phyloP scores from a whole-genome alignment of 2,329 filamentous ascomycete species.

The Teratosphaeria destructans region DNA sequence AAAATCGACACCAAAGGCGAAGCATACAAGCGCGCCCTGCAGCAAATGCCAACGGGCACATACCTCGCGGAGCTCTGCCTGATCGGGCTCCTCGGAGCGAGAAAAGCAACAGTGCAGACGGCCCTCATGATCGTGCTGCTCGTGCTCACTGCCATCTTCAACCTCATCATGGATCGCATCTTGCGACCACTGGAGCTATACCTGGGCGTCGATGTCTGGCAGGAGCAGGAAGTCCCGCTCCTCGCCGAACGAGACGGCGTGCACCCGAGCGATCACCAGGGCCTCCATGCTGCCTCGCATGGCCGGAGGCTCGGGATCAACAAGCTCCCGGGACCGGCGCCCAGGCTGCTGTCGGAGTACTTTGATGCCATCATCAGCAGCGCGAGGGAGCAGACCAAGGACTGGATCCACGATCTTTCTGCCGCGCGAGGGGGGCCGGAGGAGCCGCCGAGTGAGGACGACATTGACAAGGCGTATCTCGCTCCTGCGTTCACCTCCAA shows the following conservation, averaged over 20 bases:
- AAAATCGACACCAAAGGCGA: constrained; percentile 39
- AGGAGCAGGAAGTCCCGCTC: constrained; percentile 19
- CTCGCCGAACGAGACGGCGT: constrained; percentile 21
- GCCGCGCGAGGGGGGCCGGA: constrained; percentile 9
- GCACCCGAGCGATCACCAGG: constrained; percentile 17
- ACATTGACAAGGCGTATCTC: constrained; percentile 31
- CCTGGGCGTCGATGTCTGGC: constrained; percentile 23
- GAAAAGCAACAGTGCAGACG: constrained; percentile 31
- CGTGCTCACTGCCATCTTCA: constrained; percentile 24
- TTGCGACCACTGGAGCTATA: constrained; percentile 23
- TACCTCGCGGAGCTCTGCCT: constrained; percentile 40
- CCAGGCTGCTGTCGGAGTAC: constrained; percentile 16
- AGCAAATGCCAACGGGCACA: constrained; percentile 37
- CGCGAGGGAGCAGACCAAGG: constrained; percentile 12
- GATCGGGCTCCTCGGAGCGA: constrained; percentile 34
- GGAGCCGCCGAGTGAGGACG: constrained; percentile 16
- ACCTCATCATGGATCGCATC: constrained; percentile 20
- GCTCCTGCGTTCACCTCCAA: constrained; percentile 34
- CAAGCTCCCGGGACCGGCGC: constrained; percentile 13
- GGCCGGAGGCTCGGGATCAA: constrained; percentile 20
- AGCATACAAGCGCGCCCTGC: constrained; percentile 36
- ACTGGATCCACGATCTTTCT: constrained; percentile 13
- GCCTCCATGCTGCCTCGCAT: constrained; percentile 22
- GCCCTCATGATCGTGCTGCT: constrained; percentile 33
- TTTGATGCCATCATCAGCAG: constrained; percentile 21